A percentile compares a stretch with the other conserved stretches of the same genome.
Evolutionary conservation across 345 rosid species (phyloP).

Genomic region (Gossypium longicalyx): DNA sequence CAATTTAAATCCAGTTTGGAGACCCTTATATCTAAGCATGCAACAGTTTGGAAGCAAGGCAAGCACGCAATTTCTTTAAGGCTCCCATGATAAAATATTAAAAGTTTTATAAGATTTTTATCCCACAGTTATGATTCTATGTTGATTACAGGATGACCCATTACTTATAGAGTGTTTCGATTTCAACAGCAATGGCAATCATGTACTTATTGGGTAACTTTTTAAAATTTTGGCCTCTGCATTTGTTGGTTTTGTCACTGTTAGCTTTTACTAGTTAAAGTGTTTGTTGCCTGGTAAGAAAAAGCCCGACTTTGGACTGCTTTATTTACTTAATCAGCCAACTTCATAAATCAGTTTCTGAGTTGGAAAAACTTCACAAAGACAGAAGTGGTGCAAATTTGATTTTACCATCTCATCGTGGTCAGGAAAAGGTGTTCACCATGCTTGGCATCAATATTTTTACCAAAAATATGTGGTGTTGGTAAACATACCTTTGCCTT

Average conservation of each 20-base stretch:
- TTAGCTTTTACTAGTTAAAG: not conserved
- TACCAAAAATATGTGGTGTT: not conserved
- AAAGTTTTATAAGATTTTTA: not conserved
- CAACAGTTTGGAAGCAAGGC: slow-evolving; percentile 87
- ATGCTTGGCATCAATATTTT: not conserved
- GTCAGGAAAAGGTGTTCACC: slow-evolving; percentile 56
- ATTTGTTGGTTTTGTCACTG: slow-evolving; percentile 1
- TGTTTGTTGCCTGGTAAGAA: not conserved
- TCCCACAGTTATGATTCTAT: slow-evolving; percentile 5
- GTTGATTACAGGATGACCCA: slow-evolving; percentile 55
- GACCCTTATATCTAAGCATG: slow-evolving; percentile 52
- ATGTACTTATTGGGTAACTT: slow-evolving; percentile 61
- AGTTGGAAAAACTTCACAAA: slow-evolving; percentile 53
- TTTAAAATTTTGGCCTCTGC: not conserved
- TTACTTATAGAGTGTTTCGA: slow-evolving; percentile 79
- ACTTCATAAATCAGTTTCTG: slow-evolving; percentile 64
- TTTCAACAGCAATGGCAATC: slow-evolving; percentile 71
- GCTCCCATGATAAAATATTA: not conserved
- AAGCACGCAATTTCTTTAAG: slow-evolving; percentile 23
- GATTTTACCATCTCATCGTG: slow-evolving; percentile 31
- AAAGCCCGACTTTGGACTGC: not conserved
- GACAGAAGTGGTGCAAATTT: slow-evolving; percentile 50
- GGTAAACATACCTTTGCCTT: slow-evolving; percentile 5
- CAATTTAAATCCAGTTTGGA: slow-evolving; percentile 80
- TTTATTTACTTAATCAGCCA: slow-evolving; percentile 35